Evolutionary conservation across 768 basidiomycete species (phyloP).

Genomic region (Phanerochaete sordida): DNA sequence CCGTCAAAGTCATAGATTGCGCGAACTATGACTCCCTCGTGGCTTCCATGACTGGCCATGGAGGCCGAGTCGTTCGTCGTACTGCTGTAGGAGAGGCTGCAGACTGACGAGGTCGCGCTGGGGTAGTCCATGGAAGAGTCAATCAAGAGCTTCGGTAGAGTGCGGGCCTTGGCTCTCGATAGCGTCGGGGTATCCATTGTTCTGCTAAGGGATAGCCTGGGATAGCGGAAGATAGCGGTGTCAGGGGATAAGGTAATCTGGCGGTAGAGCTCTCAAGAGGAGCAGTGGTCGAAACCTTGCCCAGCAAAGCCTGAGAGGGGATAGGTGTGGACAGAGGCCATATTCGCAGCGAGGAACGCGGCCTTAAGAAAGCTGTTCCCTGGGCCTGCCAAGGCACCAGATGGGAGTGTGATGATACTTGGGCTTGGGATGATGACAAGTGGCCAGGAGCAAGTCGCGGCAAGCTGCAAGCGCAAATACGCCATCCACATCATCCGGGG

Average conservation of each 20-base stretch:
- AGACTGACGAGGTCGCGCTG: constrained; percentile 10
- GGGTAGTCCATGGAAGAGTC: constrained; percentile 27
- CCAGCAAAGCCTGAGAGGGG: neutral
- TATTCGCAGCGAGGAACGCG: neutral
- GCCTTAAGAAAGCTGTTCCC: neutral
- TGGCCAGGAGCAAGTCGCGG: neutral
- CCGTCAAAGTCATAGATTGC: constrained; percentile 70
- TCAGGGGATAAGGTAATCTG: neutral
- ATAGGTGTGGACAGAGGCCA: neutral
- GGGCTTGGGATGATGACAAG: neutral
- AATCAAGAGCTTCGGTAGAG: constrained; percentile 28
- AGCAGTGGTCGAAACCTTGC: neutral
- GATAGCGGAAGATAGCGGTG: neutral
- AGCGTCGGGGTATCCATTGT: neutral
- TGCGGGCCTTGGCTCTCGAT: constrained; percentile 11
- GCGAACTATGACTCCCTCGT: constrained; percentile 47
- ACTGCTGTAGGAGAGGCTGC: constrained; percentile 29
- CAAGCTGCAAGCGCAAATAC: neutral
- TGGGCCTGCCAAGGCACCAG: neutral
- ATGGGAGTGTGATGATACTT: neutral
- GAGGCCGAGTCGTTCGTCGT: constrained; percentile 25
- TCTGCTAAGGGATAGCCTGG: neutral
- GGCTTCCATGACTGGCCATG: constrained; percentile 19
- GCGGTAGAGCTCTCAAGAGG: neutral
- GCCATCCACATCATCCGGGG: neutral